These are phyloP conservation scores for Populus alba DNA, from an alignment of 345 rosid genomes.

Conservation along the genomic window DNA sequence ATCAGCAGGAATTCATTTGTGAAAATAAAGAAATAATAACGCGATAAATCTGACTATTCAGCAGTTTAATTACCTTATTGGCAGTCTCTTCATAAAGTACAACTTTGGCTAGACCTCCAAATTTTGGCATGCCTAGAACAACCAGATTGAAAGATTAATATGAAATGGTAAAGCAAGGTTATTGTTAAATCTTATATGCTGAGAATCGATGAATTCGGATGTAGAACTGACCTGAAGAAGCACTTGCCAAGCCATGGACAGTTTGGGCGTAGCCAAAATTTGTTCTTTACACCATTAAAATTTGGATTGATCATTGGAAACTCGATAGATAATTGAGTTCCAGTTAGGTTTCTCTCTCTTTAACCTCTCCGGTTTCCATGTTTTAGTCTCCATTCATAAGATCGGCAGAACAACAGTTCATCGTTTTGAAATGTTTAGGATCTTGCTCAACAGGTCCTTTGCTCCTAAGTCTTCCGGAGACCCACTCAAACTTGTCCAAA, in stretches of 20 bases:
- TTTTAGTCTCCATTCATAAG: conserved; percentile 49
- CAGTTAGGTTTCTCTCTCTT: conserved; percentile 36
- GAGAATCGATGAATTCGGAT: neutral
- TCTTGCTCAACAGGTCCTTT: neutral
- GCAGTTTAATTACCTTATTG: neutral
- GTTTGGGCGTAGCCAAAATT: conserved; percentile 17
- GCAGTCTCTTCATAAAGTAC: neutral
- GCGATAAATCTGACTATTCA: neutral
- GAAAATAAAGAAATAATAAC: neutral
- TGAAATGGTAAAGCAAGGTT: neutral
- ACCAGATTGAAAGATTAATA: neutral
- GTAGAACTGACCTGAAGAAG: neutral
- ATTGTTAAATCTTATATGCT: neutral
- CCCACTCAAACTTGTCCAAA: conserved; percentile 36
- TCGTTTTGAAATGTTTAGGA: neutral
- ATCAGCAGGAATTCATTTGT: neutral
- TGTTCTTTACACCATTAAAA: neutral
- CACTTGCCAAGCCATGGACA: conserved; percentile 6
- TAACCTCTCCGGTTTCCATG: conserved; percentile 40
- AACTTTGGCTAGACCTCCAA: conserved; percentile 17
- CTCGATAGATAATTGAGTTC: conserved; percentile 35
- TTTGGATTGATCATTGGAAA: conserved; percentile 13
- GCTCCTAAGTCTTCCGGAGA: conserved; percentile 15
- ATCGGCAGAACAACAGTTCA: conserved; percentile 19
- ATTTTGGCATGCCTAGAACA: conserved; percentile 14